phyloP scores from a whole-genome alignment of 2,329 filamentous ascomycete species.

The Coniochaeta ligniaria region DNA sequence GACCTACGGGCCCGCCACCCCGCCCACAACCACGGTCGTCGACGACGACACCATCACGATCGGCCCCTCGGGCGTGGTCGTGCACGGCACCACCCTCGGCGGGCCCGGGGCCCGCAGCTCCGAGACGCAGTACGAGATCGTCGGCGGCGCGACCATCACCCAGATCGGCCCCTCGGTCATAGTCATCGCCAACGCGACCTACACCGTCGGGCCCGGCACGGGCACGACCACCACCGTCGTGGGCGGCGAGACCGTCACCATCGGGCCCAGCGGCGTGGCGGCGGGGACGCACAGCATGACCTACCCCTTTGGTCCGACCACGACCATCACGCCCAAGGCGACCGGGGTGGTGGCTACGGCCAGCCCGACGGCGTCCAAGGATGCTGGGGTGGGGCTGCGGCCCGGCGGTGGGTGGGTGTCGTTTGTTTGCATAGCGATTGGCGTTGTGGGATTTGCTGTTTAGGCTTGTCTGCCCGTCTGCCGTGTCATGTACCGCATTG shows the following conservation, averaged over 20 bases:
- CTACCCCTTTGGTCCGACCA: constrained; percentile 37
- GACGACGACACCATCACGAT: constrained; percentile 45
- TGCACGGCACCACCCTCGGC: constrained; percentile 34
- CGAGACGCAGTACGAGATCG: constrained; percentile 35
- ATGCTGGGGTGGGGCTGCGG: constrained; percentile 7
- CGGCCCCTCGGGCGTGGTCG: constrained; percentile 34
- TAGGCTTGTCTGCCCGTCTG: neutral
- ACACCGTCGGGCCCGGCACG: constrained; percentile 40
- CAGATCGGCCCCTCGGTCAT: constrained; percentile 39
- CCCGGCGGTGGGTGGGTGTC: constrained; percentile 14
- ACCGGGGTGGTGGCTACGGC: constrained; percentile 13
- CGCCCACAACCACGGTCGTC: constrained; percentile 29
- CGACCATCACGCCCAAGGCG: constrained; percentile 27
- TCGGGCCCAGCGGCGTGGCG: constrained; percentile 41
- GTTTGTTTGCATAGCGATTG: constrained; percentile 28
- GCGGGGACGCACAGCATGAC: constrained; percentile 36
- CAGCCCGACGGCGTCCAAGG: constrained; percentile 4
- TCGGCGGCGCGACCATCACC: constrained; percentile 46
- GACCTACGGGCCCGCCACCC: constrained; percentile 31
- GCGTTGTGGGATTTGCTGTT: constrained; percentile 21
- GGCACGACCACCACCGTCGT: constrained; percentile 36
- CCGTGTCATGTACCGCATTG: neutral
- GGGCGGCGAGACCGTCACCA: constrained; percentile 42
- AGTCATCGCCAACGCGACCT: constrained; percentile 42
- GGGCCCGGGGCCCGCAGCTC: constrained; percentile 26